Percentiles rank a stretch among this genome's conserved stretches.
These are phyloP conservation scores for Cyclotella cryptica DNA, from an alignment of 108 stramenopile genomes.

Conservation along the genomic window DNA sequence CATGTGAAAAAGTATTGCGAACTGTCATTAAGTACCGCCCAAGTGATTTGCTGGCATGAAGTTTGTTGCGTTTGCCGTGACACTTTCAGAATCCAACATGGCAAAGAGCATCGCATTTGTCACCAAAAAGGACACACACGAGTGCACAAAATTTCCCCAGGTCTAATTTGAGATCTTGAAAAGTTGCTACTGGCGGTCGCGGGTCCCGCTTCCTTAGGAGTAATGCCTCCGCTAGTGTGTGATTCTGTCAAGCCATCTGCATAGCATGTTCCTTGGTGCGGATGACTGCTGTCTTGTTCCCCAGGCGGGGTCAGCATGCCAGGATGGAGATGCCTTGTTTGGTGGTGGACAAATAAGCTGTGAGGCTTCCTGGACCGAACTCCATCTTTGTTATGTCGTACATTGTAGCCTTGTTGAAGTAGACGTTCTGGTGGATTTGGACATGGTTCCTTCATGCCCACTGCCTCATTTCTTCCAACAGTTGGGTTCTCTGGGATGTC, in stretches of 20 bases:
- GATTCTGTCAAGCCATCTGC: not conserved
- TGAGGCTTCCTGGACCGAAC: no score
- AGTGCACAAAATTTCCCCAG: not conserved
- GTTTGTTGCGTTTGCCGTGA: not conserved
- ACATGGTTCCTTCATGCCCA: not conserved
- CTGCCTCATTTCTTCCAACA: not conserved
- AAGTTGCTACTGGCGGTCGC: not conserved
- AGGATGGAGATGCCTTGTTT: no score
- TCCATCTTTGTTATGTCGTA: no score
- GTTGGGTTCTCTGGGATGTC: not conserved
- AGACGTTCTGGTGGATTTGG: not conserved
- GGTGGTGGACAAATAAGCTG: no score
- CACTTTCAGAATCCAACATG: not conserved
- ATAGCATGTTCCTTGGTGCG: no score
- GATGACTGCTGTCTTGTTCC: no score
- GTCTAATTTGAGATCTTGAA: not conserved
- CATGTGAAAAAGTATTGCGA: not conserved
- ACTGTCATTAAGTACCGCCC: not conserved
- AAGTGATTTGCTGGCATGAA: slow-evolving; percentile 5
- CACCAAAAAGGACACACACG: not conserved
- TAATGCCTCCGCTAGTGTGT: not conserved
- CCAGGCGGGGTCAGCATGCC: no score
- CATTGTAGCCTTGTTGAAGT: no score
- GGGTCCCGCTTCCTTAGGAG: not conserved
- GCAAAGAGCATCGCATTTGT: not conserved